These are phyloP conservation scores for Fraxinus floribunda DNA, from an alignment of 305 asterid genomes.

Conservation along the genomic window DNA sequence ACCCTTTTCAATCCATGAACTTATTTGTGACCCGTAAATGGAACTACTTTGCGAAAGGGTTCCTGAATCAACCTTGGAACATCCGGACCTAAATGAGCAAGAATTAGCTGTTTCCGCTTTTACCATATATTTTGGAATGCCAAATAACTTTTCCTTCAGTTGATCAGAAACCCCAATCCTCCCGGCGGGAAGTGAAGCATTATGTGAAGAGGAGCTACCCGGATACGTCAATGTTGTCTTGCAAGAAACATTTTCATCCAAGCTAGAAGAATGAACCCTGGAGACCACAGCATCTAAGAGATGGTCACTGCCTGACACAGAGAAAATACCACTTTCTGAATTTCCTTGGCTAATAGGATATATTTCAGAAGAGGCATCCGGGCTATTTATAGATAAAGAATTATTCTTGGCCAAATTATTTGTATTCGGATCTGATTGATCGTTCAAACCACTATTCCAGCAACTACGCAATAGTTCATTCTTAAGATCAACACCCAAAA, in stretches of 20 bases:
- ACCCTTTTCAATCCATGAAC: slow-evolving; percentile 58
- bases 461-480: slow-evolving; percentile 34
- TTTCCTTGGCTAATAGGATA: slow-evolving; percentile 37
- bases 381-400: slow-evolving; percentile 25
- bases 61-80: slow-evolving; percentile 39
- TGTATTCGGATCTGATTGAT: slow-evolving; percentile 24
- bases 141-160: slow-evolving; percentile 45
- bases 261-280: slow-evolving; percentile 33
- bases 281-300: slow-evolving; percentile 67
- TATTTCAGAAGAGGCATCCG: slow-evolving; percentile 35
- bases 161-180: slow-evolving; percentile 34
- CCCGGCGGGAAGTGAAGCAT: slow-evolving; percentile 35
- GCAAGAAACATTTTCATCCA: slow-evolving; percentile 54
- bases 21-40: slow-evolving; percentile 50
- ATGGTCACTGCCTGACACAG: slow-evolving; percentile 36
- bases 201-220: slow-evolving; percentile 44
- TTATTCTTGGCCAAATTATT: slow-evolving; percentile 26
- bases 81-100: slow-evolving; percentile 36
- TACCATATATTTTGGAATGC: slow-evolving; percentile 41
- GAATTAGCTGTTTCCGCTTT: slow-evolving; percentile 40
- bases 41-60: slow-evolving; percentile 51
- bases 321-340: slow-evolving; percentile 36
- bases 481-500: slow-evolving; percentile 57
- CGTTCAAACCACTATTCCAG: slow-evolving; percentile 33
- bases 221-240: slow-evolving; percentile 43